Base-by-base conservation (phyloP, 1,139 yeast species). In the Kluyveromyces sp. region DNA sequence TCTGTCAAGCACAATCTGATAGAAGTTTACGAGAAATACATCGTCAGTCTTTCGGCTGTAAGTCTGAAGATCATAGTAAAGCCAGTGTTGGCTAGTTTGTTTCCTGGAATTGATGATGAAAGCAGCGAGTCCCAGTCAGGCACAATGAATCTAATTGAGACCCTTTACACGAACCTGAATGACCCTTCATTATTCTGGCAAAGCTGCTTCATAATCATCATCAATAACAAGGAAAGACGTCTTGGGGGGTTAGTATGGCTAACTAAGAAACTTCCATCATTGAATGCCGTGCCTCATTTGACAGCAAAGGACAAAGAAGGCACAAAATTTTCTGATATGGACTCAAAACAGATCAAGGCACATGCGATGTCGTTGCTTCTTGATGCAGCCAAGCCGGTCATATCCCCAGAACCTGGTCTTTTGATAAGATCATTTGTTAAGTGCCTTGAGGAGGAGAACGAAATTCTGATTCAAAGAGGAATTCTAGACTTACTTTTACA, bases 51-150 rank as follows among this genome's bases (percentile, higher is more conserved):
- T 8, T 74, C 79, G 0, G 60, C 75, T 0, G 48, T 56, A 0
- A 68, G 74, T 2, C 64, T 87, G 44, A 70, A 77, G 42, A 65
- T 72, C 16, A 64, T 85, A 17, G 67, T 83, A 20, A 80, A 77
- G 48, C 89, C 96, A 0, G 60, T 92, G 17, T 64, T 92, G 6
- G 69, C 88, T 40, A 77, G 94, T 50, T 69, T 89, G 33, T 64
- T 92, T 11, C 88, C 96, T 0, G 96, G 96, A 0, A 73, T 94
- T 40, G 98, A 92, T 53, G 97, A 92, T 54, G 96, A 88, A 52
- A 77, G 87, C 38, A 80, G 92, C 17, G 98, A 92, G 57, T 78
- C 82, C 29, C 89, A 83, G 58, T 71, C 69, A 13, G 75, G 80
- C 3, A 75, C 80, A 1, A 53, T 87, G 45, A 67, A 67, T 1